Base-by-base conservation (phyloP, 805 yeast species). In the Cyberlindnera mrakii region DNA sequence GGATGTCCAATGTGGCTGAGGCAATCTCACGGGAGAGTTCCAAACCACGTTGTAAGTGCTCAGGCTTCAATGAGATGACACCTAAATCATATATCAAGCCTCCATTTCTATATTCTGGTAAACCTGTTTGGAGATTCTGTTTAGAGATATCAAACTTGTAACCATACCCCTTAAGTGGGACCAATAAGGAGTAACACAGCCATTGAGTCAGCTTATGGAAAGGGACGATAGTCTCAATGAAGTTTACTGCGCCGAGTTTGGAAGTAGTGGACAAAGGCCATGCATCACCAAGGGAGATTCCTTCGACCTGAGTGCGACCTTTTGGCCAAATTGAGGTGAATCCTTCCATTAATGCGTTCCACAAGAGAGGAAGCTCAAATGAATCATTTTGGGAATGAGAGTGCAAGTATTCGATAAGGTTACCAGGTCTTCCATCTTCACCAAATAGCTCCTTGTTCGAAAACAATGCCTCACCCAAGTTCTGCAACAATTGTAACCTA, bases 121-220 rank as follows among this genome's bases (percentile, higher is more conserved):
- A 78, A 40, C 98, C 74, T 10, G 91, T 95, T 56, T 89, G 87
- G 37, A 91, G 71, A 0, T 95, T 91, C 60, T 90, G 90, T 14
- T 77, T 73, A 15, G 78, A 60, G 3, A 60, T 67, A 53, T 85
- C 85, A 56, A 89, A 67, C 39, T 72, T 68, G 42, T 68, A 59
- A 4, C 78, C 80, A 45, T 60, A 71, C 15, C 63, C 59, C 40
- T 64, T 66, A 37, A 80, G 60, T 6, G 84, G 85, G 13, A 71
- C 68, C 16, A 80, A 55, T 40, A 80, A 57, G 2, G 85, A 80
- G 54, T 80, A 80, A 17, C 82, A 73, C 9, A 80, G 63, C 85
- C 85, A 80, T 58, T 80, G 86, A 0, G 83, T 77, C 32, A 80
- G 64, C 46, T 80, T 80, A 52, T 80, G 85, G 59, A 80, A 80